Evolutionary conservation across 106 monocot genomes (phyloP), one percentile per base, ranked within the genome.

Genomic region (Triglochin maritima): DNA sequence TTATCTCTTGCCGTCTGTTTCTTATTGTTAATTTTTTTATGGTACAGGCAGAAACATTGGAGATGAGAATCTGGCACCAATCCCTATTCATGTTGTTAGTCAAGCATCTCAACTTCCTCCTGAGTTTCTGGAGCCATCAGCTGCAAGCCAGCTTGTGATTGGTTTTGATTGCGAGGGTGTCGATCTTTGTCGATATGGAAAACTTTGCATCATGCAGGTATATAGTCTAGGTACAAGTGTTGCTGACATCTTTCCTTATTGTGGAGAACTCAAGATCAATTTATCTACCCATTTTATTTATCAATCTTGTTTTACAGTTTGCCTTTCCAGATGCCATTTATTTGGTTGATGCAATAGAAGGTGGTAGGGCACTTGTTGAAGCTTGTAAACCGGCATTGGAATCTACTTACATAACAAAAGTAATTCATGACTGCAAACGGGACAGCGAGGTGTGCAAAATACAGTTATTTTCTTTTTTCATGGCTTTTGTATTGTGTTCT

Each of bases 161-260:
- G 96, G 96, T 52, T 82, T 96, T 79, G 96, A 96, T 67, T 96
- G 96, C 75, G 96, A 91, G 74, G 96, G 96, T 60, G 81, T 96
- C 46, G 96, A 96, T 57, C 87, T 96, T 57, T 96, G 87, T 51
- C 75, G 88, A 47, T 11, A 76, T 72, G 96, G 96, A 65, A 58
- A 78, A 64, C 90, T 96, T 62, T 96, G 96, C 74, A 62, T 96
- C 55, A 96, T 96, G 83, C 96, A 96, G 96, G 92, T 85, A 56
- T 69, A 29, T 29, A 9, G 29, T 29, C 29, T 29, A 29, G 29
- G 29, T 29, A 29, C 1, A 29, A 29, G 29, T 29, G 29, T 50
- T 57, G 47, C 12, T 7, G 46, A 46, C 8, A 3, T 63, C 63
- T 13, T 29, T 64, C n/a, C 15, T 49, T 3, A 29, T 62, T 60